Evolutionary conservation across 2,329 filamentous ascomycete genomes (phyloP).

Genomic region (Penicillium sp.): DNA sequence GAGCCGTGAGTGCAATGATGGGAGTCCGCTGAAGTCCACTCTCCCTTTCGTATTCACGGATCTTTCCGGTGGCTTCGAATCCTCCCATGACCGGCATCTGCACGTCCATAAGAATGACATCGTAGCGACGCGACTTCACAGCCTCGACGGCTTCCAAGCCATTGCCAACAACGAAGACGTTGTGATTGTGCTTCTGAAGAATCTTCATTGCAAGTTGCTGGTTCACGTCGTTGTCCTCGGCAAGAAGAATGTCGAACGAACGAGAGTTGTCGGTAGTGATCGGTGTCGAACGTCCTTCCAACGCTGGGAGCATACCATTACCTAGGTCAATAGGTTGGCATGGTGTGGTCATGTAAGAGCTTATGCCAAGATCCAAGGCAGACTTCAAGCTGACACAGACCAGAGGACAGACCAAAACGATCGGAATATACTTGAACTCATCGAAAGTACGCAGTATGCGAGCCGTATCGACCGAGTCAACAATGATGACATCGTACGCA

Average conservation of each 20-base stretch:
- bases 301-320: constrained; percentile 90
- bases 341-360: constrained; percentile 98
- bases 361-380: constrained; percentile 88
- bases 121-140: constrained; percentile 87
- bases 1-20: constrained; percentile 93
- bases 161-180: constrained; percentile 76
- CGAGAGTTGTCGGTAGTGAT: constrained; percentile 89
- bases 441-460: constrained; percentile 77
- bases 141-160: constrained; percentile 87
- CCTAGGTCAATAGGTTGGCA: constrained; percentile 90
- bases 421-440: constrained; percentile 95
- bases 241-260: constrained; percentile 90
- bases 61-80: constrained; percentile 95
- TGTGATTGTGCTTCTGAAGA: constrained; percentile 82
- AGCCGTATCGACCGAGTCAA: constrained; percentile 91
- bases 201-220: constrained; percentile 95
- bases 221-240: constrained; percentile 96
- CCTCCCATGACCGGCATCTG: constrained; percentile 99
- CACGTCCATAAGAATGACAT: constrained; percentile 97
- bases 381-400: constrained; percentile 91
- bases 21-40: constrained; percentile 77
- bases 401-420: constrained; percentile 82
- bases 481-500: constrained; percentile 89
- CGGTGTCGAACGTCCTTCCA: constrained; percentile 88
- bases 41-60: constrained; percentile 86